Conservation (phyloP, 352 stramenopile genomes). For the Thraustochytrium striatum region DNA sequence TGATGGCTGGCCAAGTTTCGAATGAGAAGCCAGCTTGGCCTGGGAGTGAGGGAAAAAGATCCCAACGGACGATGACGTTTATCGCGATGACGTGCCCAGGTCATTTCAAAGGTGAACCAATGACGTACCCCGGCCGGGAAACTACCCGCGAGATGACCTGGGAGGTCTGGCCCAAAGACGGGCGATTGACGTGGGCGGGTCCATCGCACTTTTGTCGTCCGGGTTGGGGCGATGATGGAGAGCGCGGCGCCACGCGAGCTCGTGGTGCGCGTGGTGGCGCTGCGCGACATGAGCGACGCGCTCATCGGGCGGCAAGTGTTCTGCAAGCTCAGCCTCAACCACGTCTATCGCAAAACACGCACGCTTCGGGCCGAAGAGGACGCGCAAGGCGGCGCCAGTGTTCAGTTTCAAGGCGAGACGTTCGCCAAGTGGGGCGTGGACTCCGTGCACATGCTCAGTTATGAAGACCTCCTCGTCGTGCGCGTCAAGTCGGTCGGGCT, state of each 20-base stretch:
- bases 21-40: too few relatives aligned
- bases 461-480: conserved; percentile 32
- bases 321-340: conserved; percentile 38
- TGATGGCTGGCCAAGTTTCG: background rate
- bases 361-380: background rate
- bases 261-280: background rate
- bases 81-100: too few relatives aligned
- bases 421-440: background rate
- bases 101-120: background rate
- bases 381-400: background rate
- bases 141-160: background rate
- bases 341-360: background rate
- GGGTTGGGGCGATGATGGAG: background rate
- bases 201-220: background rate
- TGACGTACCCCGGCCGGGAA: background rate
- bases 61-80: too few relatives aligned
- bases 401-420: background rate
- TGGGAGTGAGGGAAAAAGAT: too few relatives aligned
- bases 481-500: background rate
- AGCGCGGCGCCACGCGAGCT: background rate
- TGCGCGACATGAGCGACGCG: background rate
- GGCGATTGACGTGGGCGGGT: background rate
- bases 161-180: background rate
- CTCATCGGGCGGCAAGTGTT: background rate
- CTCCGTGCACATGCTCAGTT: background rate